Percentiles rank a stretch among this genome's conserved stretches.
These are phyloP conservation scores for Auriculariales sp. DNA, from an alignment of 768 basidiomycete genomes.

Conservation along the genomic window DNA sequence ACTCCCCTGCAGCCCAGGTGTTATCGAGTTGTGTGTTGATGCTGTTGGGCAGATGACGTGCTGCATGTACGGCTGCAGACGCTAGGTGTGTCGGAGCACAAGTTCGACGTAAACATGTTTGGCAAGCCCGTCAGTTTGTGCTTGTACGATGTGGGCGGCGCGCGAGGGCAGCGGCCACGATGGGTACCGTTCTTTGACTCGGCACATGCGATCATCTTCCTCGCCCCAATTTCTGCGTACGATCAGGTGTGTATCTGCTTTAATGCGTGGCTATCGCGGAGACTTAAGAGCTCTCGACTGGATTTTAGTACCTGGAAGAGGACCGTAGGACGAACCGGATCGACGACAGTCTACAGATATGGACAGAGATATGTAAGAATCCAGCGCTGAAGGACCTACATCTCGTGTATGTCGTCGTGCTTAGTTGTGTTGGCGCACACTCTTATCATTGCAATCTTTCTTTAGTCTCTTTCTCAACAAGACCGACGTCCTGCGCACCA, in stretches of 20 bases:
- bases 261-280: not conserved
- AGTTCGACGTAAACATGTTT: constrained; percentile 50
- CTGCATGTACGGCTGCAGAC: constrained; percentile 71
- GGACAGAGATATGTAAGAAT: constrained; percentile 62
- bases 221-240: constrained; percentile 77
- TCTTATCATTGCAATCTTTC: too few species aligned
- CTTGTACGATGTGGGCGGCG: constrained; percentile 74
- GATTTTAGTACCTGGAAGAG: constrained; percentile 60
- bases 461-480: too few species aligned
- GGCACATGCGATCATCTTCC: constrained; percentile 72
- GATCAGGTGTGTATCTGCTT: constrained; percentile 44
- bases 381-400: constrained; percentile 58
- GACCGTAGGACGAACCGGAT: constrained; percentile 67
- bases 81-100: constrained; percentile 63
- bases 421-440: not conserved
- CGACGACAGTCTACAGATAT: constrained; percentile 69
- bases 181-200: constrained; percentile 78
- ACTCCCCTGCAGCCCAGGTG: not conserved
- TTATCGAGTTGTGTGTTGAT: not conserved
- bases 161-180: constrained; percentile 62
- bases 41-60: constrained; percentile 41
- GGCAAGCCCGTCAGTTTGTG: constrained; percentile 59
- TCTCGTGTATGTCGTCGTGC: constrained; percentile 25
- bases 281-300: not conserved
- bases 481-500: constrained; percentile 60